Conservation (phyloP, 768 basidiomycete genomes). For the Lentinus brumalis region DNA sequence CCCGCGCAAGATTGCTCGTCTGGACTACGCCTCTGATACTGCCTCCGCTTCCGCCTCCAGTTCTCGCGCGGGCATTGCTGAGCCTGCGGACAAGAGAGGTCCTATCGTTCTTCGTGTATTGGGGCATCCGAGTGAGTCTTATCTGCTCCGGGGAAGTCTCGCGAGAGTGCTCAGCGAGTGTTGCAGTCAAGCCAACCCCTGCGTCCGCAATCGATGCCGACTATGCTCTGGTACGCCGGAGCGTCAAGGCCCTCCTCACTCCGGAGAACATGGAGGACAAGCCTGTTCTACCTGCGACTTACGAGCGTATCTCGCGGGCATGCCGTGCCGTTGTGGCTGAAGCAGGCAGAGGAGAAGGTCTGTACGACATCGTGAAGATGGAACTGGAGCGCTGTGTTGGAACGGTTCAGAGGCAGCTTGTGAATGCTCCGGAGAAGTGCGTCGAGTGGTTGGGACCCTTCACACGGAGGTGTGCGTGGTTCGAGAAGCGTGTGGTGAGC, state of each 20-base stretch:
- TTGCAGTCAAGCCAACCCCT: conserved; percentile 19
- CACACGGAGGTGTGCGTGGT: conserved; percentile 60
- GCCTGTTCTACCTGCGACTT: conserved; percentile 46
- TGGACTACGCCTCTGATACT: conserved; percentile 65
- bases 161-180: neutral
- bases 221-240: conserved; percentile 39
- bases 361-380: conserved; percentile 59
- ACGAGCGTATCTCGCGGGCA: conserved; percentile 56
- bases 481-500: conserved; percentile 64
- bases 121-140: conserved; percentile 38
- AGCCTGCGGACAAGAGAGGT: conserved; percentile 26
- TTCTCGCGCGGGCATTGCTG: conserved; percentile 30
- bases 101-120: conserved; percentile 51
- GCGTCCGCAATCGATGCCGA: conserved; percentile 23
- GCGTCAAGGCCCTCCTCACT: conserved; percentile 39
- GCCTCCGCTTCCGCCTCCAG: conserved; percentile 60
- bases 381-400: conserved; percentile 61
- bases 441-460: conserved; percentile 63
- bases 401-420: conserved; percentile 43
- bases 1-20: conserved; percentile 68
- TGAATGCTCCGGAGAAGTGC: conserved; percentile 17
- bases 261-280: conserved; percentile 33
- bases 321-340: conserved; percentile 59
- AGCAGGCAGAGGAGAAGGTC: conserved; percentile 52
- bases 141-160: neutral